Evolutionary conservation across 768 basidiomycete species (phyloP).

Genomic region (Daedalea quercina): DNA sequence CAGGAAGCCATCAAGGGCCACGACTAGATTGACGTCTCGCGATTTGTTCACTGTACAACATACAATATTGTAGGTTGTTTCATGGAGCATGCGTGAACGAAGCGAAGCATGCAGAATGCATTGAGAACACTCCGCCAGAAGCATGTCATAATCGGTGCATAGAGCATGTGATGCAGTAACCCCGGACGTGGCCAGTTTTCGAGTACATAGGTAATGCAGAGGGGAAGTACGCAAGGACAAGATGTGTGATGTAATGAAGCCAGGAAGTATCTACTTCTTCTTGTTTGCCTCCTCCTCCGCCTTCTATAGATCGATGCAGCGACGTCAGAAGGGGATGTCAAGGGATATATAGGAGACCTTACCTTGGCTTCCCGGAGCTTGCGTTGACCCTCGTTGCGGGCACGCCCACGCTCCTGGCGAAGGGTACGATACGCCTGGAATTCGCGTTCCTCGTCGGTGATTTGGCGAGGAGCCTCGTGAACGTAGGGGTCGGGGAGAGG

Average conservation of each 20-base stretch:
- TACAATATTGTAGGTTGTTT: too few species aligned
- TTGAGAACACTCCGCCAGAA: not conserved
- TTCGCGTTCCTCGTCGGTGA: slow-evolving; percentile 83
- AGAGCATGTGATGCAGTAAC: slow-evolving; percentile 28
- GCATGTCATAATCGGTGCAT: slow-evolving; percentile 23
- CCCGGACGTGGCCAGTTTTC: slow-evolving; percentile 30
- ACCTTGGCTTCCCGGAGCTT: slow-evolving; percentile 85
- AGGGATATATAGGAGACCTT: slow-evolving; percentile 21
- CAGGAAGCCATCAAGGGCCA: slow-evolving; percentile 47
- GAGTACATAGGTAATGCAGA: slow-evolving; percentile 23
- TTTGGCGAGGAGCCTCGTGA: slow-evolving; percentile 86
- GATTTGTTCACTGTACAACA: too few species aligned
- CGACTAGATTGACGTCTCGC: not conserved
- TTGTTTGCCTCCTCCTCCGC: slow-evolving; percentile 90
- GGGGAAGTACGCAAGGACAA: slow-evolving; percentile 14
- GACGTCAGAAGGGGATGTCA: slow-evolving; percentile 12
- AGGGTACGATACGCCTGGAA: slow-evolving; percentile 88
- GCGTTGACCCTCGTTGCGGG: slow-evolving; percentile 82
- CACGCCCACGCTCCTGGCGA: slow-evolving; percentile 74
- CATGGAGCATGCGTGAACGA: too few species aligned
- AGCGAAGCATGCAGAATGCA: too few species aligned
- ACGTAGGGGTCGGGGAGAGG: slow-evolving; percentile 62
- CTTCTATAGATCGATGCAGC: slow-evolving; percentile 41
- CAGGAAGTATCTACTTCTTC: slow-evolving; percentile 63
- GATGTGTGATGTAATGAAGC: slow-evolving; percentile 12